These are phyloP conservation scores for Cyberlindnera petersonii DNA, from an alignment of 805 yeast genomes.

Conservation along the genomic window DNA sequence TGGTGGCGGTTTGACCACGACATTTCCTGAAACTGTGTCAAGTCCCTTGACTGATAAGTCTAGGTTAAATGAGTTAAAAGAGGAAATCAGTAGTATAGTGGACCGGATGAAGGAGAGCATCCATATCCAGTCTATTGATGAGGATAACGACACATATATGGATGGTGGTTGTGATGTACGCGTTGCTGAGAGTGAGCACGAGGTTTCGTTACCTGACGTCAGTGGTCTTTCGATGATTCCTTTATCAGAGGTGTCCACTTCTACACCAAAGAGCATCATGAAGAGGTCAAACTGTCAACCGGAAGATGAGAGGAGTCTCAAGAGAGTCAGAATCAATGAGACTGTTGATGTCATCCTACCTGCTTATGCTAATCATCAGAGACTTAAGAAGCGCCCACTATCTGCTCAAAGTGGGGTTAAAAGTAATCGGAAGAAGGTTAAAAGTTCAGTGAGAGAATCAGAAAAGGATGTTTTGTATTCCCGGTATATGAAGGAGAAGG, in stretches of 20 bases:
- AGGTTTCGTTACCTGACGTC: constrained; percentile 8
- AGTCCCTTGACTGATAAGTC: constrained; percentile 12
- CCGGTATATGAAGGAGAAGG: constrained; percentile 16
- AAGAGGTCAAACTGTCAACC: not conserved
- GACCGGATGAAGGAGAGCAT: constrained; percentile 12
- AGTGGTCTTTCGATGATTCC: constrained; percentile 8
- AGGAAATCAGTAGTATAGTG: constrained; percentile 22
- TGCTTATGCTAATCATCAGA: not conserved
- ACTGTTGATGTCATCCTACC: constrained; percentile 13
- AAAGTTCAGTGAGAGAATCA: constrained; percentile 1
- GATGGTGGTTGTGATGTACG: not conserved
- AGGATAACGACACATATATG: constrained; percentile 2
- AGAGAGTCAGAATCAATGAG: constrained; percentile 21
- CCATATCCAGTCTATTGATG: constrained; percentile 1
- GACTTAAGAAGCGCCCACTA: constrained; percentile 7
- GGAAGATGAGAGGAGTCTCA: not conserved
- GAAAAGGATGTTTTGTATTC: constrained; percentile 9
- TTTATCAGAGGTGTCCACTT: constrained; percentile 3
- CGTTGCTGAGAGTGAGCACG: constrained; percentile 1
- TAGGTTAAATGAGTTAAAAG: constrained; percentile 1
- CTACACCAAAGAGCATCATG: constrained; percentile 12
- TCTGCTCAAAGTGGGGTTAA: constrained; percentile 1
- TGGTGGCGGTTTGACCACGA: constrained; percentile 1
- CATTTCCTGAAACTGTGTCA: not conserved
- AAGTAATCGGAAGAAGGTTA: constrained; percentile 1